phyloP scores from a whole-genome alignment of 305 asterid genomes.

The Fraxinus platypoda region DNA sequence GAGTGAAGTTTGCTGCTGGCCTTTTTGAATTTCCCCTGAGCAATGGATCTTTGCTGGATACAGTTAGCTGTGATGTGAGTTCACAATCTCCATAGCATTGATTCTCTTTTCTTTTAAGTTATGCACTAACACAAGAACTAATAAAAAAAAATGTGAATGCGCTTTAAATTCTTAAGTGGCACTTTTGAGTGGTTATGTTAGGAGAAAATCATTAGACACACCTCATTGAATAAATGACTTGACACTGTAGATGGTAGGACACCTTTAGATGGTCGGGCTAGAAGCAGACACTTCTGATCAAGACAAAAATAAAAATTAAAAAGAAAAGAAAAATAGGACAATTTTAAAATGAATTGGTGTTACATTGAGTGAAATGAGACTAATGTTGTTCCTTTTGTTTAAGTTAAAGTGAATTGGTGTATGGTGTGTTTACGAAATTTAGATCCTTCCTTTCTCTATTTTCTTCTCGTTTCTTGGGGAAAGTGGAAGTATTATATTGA shows the following conservation, averaged over 20 bases:
- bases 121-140: not conserved
- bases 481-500: not conserved
- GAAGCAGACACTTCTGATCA: not conserved
- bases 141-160: not conserved
- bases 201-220: not conserved
- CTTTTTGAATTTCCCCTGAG: constrained; percentile 75
- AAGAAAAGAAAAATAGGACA: not conserved
- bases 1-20: constrained; percentile 85
- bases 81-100: not conserved
- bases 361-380: not conserved
- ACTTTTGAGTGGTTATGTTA: not conserved
- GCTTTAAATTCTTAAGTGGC: not conserved
- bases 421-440: not conserved
- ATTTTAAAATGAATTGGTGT: not conserved
- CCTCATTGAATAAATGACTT: not conserved
- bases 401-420: not conserved
- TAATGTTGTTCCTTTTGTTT: not conserved
- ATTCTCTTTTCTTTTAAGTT: not conserved
- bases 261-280: not conserved
- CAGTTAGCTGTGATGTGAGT: constrained; percentile 71
- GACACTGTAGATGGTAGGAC: not conserved
- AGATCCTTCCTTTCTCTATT: not conserved
- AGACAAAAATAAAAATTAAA: not conserved
- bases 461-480: not conserved
- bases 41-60: constrained; percentile 54